Base-by-base conservation (phyloP, 2,329 filamentous ascomycete genomes). In the Curvularia eragrostidis region DNA sequence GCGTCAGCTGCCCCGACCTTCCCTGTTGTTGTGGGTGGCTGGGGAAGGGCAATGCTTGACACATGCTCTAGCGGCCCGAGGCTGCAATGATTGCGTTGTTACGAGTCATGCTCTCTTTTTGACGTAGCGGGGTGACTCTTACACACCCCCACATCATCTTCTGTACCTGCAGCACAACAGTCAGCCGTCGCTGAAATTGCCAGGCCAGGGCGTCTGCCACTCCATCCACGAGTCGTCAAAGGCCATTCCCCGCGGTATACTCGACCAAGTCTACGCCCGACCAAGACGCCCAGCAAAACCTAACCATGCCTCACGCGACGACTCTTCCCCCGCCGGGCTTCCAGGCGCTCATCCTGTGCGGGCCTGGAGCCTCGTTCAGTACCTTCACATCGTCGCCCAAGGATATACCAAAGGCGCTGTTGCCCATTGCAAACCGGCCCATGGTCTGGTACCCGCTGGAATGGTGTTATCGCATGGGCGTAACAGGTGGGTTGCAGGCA, bases 401-500 rank as follows among this genome's bases (percentile, higher is more conserved):
- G 77, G 89, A 93, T 72, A 88, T 91, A 60, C 91, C 91, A 9
- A 95, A 95, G 78, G 91, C 91, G 9, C 84, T 95, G 21, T 79
- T 95, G 7, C 91, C 91, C 5, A 90, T 95, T 58, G 91, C 91
- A 34, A 95, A 95, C 75, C 80, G 91, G 66, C 91, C 91, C 1
- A 95, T 95, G 91, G 89, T 95, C 44, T 94, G 91, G 90, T 95
- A 95, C 75, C 89, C 91, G 5, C 85, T 95, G 39, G 91, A 94
- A 69, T 94, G 91, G 79, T 94, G 91, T 77, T 90, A 92, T 72
- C 87, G 91, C 36, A 91, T 89, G 75, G 91, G 91, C 66, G 86
- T 93, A 64, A 90, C 88, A 70, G 83, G 89, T 91, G 38, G 38
- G 7, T 24, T 57, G 39, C 6, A 12, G 15, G 8, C 7, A 34